phyloP scores from a whole-genome alignment of 257 asterid species.

The Striga asiatica region DNA sequence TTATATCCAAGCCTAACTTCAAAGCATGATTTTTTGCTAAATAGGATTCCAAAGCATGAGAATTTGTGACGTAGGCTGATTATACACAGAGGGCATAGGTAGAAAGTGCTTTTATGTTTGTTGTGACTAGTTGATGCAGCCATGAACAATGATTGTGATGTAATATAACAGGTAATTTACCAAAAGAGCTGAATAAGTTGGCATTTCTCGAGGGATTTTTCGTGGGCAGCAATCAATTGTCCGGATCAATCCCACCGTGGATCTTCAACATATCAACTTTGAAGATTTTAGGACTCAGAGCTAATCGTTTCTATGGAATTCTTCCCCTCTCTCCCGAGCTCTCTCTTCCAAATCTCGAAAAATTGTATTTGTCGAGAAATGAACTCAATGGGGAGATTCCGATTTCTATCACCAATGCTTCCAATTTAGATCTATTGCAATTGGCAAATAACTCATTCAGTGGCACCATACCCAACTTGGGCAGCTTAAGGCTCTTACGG shows the following conservation, averaged over 20 bases:
- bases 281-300: neutral
- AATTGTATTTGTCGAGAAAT: constrained; percentile 5
- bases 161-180: no score
- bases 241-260: neutral
- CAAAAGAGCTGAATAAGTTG: constrained; percentile 20
- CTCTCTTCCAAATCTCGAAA: constrained; percentile 3
- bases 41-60: no score
- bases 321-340: neutral
- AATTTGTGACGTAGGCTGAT: no score
- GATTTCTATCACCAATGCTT: constrained; percentile 17
- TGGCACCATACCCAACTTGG: constrained; percentile 25
- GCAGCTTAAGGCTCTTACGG: constrained; percentile 13
- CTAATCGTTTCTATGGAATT: neutral
- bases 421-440: constrained; percentile 15
- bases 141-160: no score
- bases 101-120: no score
- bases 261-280: neutral
- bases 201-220: neutral
- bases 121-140: no score
- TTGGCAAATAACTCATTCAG: constrained; percentile 18
- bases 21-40: no score
- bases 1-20: no score
- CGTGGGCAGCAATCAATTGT: neutral
- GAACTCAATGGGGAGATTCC: constrained; percentile 14
- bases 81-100: no score